Percentiles rank a stretch among this genome's conserved stretches.
Evolutionary conservation across 805 yeast genomes (phyloP).

Genomic region (Brettanomyces anomalus): DNA sequence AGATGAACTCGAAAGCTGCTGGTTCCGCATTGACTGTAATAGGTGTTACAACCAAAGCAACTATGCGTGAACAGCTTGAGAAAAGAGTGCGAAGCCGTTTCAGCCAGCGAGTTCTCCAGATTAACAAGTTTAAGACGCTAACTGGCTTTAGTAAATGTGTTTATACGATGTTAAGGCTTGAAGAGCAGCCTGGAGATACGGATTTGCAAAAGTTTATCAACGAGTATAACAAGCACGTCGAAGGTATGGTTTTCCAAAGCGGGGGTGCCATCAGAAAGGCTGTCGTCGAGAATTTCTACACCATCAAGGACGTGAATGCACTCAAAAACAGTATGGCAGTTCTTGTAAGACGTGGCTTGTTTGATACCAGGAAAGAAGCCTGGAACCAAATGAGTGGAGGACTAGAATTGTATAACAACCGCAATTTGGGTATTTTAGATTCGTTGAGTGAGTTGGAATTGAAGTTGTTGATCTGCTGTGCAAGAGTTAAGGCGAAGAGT

Average conservation of each 20-base stretch:
- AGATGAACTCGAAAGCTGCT: neutral
- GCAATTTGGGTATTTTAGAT: constrained; percentile 15
- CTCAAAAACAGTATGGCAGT: constrained; percentile 36
- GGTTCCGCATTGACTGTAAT: constrained; percentile 70
- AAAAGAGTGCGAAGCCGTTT: constrained; percentile 88
- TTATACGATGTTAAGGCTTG: constrained; percentile 15
- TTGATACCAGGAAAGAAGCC: neutral
- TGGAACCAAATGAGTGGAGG: constrained; percentile 5
- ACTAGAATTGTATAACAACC: constrained; percentile 6
- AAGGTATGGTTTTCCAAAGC: constrained; percentile 17
- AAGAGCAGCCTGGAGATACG: constrained; percentile 9
- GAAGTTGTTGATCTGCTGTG: constrained; percentile 62
- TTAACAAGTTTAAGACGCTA: constrained; percentile 41
- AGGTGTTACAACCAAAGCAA: constrained; percentile 69
- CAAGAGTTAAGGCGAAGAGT: constrained; percentile 56
- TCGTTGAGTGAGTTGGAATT: constrained; percentile 65
- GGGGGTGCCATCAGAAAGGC: constrained; percentile 27
- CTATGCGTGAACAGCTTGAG: constrained; percentile 73
- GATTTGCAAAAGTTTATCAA: neutral
- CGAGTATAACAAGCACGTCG: constrained; percentile 29
- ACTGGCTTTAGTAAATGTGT: constrained; percentile 45
- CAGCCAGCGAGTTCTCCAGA: constrained; percentile 63
- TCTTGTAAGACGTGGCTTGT: constrained; percentile 22
- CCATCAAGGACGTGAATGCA: constrained; percentile 48
- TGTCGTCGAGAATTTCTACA: constrained; percentile 41